phyloP scores from a whole-genome alignment of 192 early-diverging fungal genomes.

The Coemansia sp. region DNA sequence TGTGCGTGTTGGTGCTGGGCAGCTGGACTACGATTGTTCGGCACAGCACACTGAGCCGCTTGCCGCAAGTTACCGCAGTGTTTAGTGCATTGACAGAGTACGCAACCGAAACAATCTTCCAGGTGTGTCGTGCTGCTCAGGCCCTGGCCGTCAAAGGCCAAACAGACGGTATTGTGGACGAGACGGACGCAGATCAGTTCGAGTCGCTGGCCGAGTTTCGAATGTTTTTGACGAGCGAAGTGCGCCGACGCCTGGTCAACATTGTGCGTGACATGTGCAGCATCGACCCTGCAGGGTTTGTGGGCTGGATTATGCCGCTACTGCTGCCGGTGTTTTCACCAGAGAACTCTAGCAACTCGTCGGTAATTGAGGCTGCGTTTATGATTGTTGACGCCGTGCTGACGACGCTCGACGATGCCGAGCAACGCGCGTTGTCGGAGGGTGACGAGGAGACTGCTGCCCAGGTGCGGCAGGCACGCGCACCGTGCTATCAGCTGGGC shows the following conservation, averaged over 20 bases:
- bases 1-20: conserved; percentile 24
- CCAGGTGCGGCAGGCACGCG: conserved; percentile 15
- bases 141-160: background rate
- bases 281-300: conserved; percentile 43
- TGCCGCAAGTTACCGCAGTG: conserved; percentile 14
- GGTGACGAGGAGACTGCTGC: conserved; percentile 4
- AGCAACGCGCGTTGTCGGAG: conserved; percentile 45
- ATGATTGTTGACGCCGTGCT: conserved; percentile 35
- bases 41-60: conserved; percentile 19
- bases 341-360: background rate
- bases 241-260: conserved; percentile 34
- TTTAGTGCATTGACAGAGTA: conserved; percentile 42
- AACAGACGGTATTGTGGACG: conserved; percentile 12
- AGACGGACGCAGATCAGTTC: conserved; percentile 37
- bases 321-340: conserved; percentile 22
- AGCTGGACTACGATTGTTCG: conserved; percentile 33
- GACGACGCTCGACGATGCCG: conserved; percentile 38
- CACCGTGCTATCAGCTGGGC: conserved; percentile 33
- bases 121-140: conserved; percentile 31
- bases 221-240: conserved; percentile 27
- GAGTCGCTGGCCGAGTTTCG: conserved; percentile 34
- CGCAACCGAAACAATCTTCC: conserved; percentile 26
- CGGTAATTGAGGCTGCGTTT: conserved; percentile 36
- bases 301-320: conserved; percentile 46
- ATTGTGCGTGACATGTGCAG: conserved; percentile 43